A percentile compares a stretch with the other conserved stretches of the same genome.
Evolutionary conservation across 805 yeast species (phyloP).

Genomic region (Zygosaccharomyces pseudorouxii): DNA sequence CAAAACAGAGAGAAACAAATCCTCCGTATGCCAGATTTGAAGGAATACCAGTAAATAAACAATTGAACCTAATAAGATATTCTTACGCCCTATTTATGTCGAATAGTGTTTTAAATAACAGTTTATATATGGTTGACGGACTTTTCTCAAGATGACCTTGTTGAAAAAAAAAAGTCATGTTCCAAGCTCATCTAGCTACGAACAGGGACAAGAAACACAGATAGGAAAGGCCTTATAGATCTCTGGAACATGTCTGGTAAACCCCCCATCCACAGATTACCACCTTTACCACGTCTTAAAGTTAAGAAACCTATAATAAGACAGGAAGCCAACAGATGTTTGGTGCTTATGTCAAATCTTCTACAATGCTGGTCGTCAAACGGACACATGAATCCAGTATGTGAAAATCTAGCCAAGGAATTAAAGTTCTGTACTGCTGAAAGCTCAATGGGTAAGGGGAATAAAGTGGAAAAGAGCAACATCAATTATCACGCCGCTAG

Average conservation of each 20-base stretch:
- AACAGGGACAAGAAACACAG: not conserved
- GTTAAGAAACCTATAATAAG: conserved; percentile 60
- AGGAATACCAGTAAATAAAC: conserved; percentile 19
- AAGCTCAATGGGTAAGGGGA: conserved; percentile 25
- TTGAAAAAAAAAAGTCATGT: not conserved
- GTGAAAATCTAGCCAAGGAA: conserved; percentile 61
- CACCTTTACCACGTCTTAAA: conserved; percentile 70
- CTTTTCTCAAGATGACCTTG: not conserved
- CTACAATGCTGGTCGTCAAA: conserved; percentile 95
- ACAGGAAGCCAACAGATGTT: conserved; percentile 63
- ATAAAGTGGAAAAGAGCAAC: conserved; percentile 36
- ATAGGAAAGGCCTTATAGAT: not conserved
- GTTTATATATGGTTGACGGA: not conserved
- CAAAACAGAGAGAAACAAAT: conserved; percentile 67
- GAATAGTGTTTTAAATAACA: not conserved
- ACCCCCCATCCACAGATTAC: conserved; percentile 45
- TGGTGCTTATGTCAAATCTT: conserved; percentile 76
- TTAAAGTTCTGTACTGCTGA: conserved; percentile 68
- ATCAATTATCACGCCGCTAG: conserved; percentile 53
- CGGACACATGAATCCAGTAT: conserved; percentile 71
- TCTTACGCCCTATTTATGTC: not conserved
- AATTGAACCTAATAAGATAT: not conserved
- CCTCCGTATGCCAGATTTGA: conserved; percentile 79
- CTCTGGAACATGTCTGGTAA: conserved; percentile 32
- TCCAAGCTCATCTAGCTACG: not conserved